Base-by-base conservation (phyloP, 2,329 filamentous ascomycete species). In the Hymenoscyphus scutula region DNA sequence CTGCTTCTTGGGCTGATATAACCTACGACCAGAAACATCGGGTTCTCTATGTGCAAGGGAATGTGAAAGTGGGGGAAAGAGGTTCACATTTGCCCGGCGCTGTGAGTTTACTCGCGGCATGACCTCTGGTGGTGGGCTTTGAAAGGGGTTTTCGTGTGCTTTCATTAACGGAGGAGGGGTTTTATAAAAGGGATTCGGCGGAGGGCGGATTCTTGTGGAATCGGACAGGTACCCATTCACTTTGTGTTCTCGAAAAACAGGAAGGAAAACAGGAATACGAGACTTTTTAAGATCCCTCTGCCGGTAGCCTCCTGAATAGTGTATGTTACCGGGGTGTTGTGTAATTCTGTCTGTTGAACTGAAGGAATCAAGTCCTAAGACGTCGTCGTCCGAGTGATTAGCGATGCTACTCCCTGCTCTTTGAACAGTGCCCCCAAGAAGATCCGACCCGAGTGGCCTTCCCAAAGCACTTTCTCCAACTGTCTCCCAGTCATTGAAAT, bases 401-500 rank as follows among this genome's bases (percentile, higher is more conserved):
- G 72, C 72, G 59, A 74, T 68, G 53, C 71, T 74, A 55, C 70
- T 73, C 19, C 69, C 69, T 37, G 71, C 65, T 56, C 64, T 64
- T 7, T 65, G 48, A 29, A 69, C 64, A 29, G 58, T 58, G 8
- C 65, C 65, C 25, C 64, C 66, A 56, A 68, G 53, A 37, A 65
- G 59, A 19, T 53, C 59, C 17, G 53, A 30, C n/a, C 48, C 57
- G 13, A 64, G 45, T 13, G 64, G 48, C n/a, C 57, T 60, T 15
- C 63, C 65, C 27, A 53, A 32, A 11, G 54, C 61, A 53, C 70
- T 72, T 10, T 71, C 69, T 27, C 62, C 68, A 15, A 74, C 68
- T 5, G 73, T 74, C 57, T 73, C 71, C 73, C 73, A 74, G 58
- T 74, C 72, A 54, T 72, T 67, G 6, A 27, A 53, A 30, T 70